These are phyloP conservation scores for Solanum aculeatissimum DNA, from an alignment of 305 asterid genomes.

Conservation along the genomic window DNA sequence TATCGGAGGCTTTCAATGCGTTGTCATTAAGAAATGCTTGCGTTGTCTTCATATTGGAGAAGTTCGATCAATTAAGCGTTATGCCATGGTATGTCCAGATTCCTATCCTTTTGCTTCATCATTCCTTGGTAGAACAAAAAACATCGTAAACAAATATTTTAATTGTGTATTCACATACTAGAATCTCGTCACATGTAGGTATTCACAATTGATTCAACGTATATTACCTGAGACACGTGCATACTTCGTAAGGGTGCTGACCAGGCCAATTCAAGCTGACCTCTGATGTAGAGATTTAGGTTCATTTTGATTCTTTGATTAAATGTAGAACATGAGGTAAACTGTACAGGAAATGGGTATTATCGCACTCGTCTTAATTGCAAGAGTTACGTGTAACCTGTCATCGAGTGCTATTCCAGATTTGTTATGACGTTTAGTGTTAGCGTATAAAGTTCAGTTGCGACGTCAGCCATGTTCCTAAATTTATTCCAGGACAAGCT, in stretches of 20 bases:
- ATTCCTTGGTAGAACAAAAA: not conserved
- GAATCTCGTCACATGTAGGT: constrained; percentile 30
- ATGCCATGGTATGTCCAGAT: constrained; percentile 54
- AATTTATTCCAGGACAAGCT: not conserved
- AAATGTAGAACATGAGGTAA: constrained; percentile 20
- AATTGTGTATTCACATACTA: not conserved
- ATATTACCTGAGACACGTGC: constrained; percentile 67
- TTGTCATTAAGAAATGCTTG: constrained; percentile 64
- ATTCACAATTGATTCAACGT: constrained; percentile 50
- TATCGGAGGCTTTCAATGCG: constrained; percentile 91
- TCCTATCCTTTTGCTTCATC: not conserved
- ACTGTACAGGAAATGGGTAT: constrained; percentile 38
- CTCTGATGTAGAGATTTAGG: constrained; percentile 28
- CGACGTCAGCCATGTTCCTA: not conserved
- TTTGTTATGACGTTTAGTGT: not conserved
- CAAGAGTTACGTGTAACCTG: not conserved
- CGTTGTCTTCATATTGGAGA: constrained; percentile 69
- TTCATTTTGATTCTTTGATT: constrained; percentile 42
- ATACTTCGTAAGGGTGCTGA: constrained; percentile 60
- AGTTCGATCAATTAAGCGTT: constrained; percentile 44
- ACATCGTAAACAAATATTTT: not conserved
- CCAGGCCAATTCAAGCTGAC: constrained; percentile 51
- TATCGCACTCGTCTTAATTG: not conserved
- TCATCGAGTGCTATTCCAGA: not conserved
- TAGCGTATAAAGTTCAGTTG: not conserved